Evolutionary conservation across 225 moss, liverwort and hornwort genomes (phyloP).

Genomic region (Sphagnum contortum): DNA sequence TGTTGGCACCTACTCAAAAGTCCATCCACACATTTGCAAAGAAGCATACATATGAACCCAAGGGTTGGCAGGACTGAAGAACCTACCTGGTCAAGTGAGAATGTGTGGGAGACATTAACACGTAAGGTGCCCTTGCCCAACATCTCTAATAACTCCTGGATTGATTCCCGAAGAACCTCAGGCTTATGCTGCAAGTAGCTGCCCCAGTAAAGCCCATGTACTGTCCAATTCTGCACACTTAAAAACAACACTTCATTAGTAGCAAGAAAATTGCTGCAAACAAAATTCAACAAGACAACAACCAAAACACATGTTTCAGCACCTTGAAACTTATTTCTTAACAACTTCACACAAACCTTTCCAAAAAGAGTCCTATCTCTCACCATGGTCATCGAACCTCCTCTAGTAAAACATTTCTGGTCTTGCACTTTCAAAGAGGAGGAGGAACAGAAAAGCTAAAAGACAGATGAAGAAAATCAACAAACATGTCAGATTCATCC

Average conservation of each 20-base stretch:
- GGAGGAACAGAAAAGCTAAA: no score
- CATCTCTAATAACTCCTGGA: conserved; percentile 57
- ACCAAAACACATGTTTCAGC: no score
- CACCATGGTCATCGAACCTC: no score
- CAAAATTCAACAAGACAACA: no score
- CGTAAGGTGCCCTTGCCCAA: conserved; percentile 52
- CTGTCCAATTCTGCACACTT: conserved; percentile 70
- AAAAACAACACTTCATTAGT: neutral
- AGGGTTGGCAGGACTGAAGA: neutral
- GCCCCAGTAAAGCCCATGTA: conserved; percentile 92
- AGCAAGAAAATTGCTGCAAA: no score
- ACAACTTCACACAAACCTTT: no score
- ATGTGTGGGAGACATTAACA: conserved; percentile 61
- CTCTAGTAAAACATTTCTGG: no score
- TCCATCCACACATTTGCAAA: neutral
- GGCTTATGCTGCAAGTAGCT: conserved; percentile 53
- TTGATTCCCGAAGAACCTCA: conserved; percentile 38
- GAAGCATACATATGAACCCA: neutral
- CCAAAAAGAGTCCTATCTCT: no score
- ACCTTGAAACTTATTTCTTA: no score
- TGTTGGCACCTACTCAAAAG: neutral
- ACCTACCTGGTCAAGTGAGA: conserved; percentile 54
- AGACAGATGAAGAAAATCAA: no score
- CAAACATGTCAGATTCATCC: neutral
- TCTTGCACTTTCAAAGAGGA: no score